These are phyloP conservation scores for Panellus pusillus DNA, from an alignment of 768 basidiomycete species.

Conservation along the genomic window DNA sequence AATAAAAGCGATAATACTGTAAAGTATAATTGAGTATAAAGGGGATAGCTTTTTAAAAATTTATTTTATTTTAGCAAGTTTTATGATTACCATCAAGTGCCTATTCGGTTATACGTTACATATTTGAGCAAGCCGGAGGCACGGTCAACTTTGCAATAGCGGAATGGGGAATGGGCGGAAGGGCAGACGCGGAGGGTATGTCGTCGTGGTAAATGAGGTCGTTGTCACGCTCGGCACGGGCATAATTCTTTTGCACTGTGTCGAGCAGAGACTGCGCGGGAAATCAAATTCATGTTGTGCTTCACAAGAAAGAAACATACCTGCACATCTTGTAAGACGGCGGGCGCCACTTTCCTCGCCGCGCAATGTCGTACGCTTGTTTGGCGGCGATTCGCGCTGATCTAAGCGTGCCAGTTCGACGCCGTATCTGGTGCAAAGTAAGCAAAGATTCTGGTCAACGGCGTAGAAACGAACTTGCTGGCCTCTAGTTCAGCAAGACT, in stretches of 20 bases:
- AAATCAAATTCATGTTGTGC: neutral
- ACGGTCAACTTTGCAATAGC: slow-evolving; percentile 62
- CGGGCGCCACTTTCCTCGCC: slow-evolving; percentile 57
- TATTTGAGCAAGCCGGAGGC: slow-evolving; percentile 60
- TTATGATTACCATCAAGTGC: no score
- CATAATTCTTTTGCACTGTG: slow-evolving; percentile 62
- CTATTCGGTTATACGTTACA: no score
- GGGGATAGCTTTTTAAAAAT: no score
- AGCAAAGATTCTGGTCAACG: neutral
- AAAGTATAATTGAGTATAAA: no score
- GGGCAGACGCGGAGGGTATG: slow-evolving; percentile 69
- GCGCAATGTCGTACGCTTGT: slow-evolving; percentile 66
- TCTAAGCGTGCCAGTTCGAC: slow-evolving; percentile 78
- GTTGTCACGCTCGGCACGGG: slow-evolving; percentile 85
- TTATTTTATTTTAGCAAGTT: no score
- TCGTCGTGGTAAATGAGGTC: slow-evolving; percentile 93
- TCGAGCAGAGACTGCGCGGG: slow-evolving; percentile 71
- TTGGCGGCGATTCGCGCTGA: slow-evolving; percentile 69
- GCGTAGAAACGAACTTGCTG: slow-evolving; percentile 49
- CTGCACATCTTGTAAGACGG: slow-evolving; percentile 78
- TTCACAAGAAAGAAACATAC: slow-evolving; percentile 37
- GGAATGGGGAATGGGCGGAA: slow-evolving; percentile 63
- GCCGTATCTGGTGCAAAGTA: slow-evolving; percentile 64
- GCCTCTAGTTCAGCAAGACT: slow-evolving; percentile 85
- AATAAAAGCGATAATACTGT: no score